These are phyloP conservation scores for Penicillium sp. DNA, from an alignment of 2,329 filamentous ascomycete species.

Conservation along the genomic window DNA sequence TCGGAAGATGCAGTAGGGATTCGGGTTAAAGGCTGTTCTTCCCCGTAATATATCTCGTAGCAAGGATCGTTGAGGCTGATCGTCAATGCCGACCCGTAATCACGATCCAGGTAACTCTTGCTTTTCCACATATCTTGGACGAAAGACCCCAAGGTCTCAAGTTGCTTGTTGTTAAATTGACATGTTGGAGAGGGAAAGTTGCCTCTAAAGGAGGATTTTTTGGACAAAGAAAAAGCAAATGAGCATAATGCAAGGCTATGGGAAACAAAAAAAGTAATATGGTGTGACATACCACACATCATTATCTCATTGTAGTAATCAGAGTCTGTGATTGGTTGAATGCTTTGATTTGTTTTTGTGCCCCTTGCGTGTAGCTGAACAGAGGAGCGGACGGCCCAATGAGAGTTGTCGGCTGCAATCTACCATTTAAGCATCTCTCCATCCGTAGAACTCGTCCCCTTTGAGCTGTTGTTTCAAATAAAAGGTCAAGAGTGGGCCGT, in stretches of 20 bases:
- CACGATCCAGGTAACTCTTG: constrained; percentile 4
- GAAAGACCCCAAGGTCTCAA: not conserved
- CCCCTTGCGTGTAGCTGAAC: not conserved
- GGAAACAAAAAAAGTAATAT: not conserved
- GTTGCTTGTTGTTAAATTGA: not conserved
- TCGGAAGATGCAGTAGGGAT: not conserved
- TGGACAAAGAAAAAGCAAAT: not conserved
- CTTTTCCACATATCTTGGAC: constrained; percentile 7
- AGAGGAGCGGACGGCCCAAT: not conserved
- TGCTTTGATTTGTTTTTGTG: not conserved
- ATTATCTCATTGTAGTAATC: not conserved
- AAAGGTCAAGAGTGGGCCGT: too few species aligned
- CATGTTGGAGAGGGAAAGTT: not conserved
- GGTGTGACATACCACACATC: not conserved
- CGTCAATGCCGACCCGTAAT: constrained; percentile 3
- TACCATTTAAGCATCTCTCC: too few species aligned
- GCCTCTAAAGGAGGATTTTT: not conserved
- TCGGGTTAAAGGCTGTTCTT: not conserved
- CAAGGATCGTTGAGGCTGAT: not conserved
- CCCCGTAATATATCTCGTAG: not conserved
- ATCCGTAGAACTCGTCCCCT: too few species aligned
- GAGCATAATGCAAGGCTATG: not conserved
- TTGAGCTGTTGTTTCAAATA: too few species aligned
- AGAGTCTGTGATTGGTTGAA: not conserved
- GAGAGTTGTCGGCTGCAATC: too few species aligned